A percentile compares a stretch with the other conserved stretches of the same genome.
phyloP scores from a whole-genome alignment of 495 filamentous ascomycete genomes.

The Rusavskia elegans region DNA sequence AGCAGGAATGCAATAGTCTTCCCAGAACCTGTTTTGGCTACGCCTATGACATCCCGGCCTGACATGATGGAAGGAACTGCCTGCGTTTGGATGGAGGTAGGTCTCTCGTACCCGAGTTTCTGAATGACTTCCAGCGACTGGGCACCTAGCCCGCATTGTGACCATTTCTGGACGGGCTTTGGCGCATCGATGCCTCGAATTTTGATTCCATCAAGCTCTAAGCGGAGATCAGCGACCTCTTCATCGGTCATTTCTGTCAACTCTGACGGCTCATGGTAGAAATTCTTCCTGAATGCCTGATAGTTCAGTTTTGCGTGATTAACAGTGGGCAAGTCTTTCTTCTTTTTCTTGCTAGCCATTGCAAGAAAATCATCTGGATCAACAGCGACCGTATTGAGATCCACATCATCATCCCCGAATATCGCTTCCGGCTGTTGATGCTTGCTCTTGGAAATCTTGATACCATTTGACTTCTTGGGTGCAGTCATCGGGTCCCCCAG shows the following conservation, averaged over 20 bases:
- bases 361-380: constrained; percentile 75
- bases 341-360: constrained; percentile 84
- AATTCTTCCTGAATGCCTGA: constrained; percentile 76
- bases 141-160: constrained; percentile 76
- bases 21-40: constrained; percentile 97
- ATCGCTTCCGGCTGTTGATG: constrained; percentile 62
- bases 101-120: constrained; percentile 67
- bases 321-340: constrained; percentile 80
- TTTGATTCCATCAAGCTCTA: constrained; percentile 91
- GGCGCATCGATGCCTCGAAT: constrained; percentile 73
- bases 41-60: constrained; percentile 87
- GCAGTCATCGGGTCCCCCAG: constrained; percentile 40
- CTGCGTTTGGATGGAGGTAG: constrained; percentile 89
- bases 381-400: constrained; percentile 49
- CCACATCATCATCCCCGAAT: constrained; percentile 68
- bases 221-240: constrained; percentile 62
- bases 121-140: constrained; percentile 82
- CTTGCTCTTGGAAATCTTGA: constrained; percentile 30
- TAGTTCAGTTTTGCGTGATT: constrained; percentile 77
- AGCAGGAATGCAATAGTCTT: constrained; percentile 93
- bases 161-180: constrained; percentile 91
- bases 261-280: constrained; percentile 83
- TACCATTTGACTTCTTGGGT: constrained; percentile 20
- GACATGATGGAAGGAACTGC: constrained; percentile 93
- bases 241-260: constrained; percentile 71